phyloP scores from a whole-genome alignment of 2,329 filamentous ascomycete genomes.

The Alternaria alternata region DNA sequence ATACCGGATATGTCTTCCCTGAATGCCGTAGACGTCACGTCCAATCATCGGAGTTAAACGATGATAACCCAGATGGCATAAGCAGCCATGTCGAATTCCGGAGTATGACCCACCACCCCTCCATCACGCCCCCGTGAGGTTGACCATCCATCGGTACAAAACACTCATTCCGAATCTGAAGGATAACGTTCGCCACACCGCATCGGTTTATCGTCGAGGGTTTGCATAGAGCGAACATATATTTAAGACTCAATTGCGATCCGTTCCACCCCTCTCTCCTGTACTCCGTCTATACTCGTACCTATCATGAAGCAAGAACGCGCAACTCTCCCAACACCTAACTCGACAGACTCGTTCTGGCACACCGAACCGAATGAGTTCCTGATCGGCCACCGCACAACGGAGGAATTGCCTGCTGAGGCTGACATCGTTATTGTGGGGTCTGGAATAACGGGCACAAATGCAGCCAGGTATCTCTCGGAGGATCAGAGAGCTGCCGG shows the following conservation, averaged over 20 bases:
- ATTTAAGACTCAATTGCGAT: constrained; percentile 5
- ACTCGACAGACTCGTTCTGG: constrained; percentile 76
- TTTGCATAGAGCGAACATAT: neutral
- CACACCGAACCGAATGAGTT: constrained; percentile 70
- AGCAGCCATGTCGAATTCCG: constrained; percentile 23
- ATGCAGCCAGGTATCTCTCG: constrained; percentile 69
- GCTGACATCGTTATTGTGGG: constrained; percentile 77
- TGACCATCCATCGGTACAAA: constrained; percentile 1
- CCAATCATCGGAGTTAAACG: constrained; percentile 21
- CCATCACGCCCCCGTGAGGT: constrained; percentile 11
- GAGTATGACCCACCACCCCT: constrained; percentile 22
- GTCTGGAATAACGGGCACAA: constrained; percentile 78
- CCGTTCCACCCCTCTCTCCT: neutral
- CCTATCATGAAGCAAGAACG: constrained; percentile 44
- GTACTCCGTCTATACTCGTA: neutral
- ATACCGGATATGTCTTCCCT: neutral
- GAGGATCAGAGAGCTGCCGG: constrained; percentile 56
- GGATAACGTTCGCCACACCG: constrained; percentile 6
- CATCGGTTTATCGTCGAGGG: neutral
- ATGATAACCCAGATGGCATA: constrained; percentile 12
- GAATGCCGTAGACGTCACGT: neutral
- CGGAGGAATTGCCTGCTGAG: constrained; percentile 65
- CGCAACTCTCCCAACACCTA: constrained; percentile 64
- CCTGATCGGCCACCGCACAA: constrained; percentile 74
- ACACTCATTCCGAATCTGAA: constrained; percentile 14